These are phyloP conservation scores for Sporisorium reilianum DNA, from an alignment of 1,284 basidiomycete genomes.

Conservation along the genomic window DNA sequence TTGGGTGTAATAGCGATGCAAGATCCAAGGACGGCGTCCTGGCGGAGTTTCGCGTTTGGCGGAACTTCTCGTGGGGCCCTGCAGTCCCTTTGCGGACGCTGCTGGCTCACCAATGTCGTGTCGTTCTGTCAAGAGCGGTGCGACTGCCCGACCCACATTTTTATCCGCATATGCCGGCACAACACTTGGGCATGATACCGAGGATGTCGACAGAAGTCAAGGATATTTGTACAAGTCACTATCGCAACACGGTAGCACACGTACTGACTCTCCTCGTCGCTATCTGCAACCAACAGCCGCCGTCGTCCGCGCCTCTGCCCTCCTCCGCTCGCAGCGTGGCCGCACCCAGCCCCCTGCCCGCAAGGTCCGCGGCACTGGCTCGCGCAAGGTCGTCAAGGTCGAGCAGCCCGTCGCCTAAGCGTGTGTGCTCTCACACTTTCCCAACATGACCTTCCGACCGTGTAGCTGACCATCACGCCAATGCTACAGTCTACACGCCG, in stretches of 20 bases:
- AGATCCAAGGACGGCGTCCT: conserved; percentile 44
- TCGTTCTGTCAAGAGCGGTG: conserved; percentile 17
- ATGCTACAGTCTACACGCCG: conserved; percentile 26
- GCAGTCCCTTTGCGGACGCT: conserved; percentile 17
- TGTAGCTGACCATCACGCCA: conserved; percentile 4
- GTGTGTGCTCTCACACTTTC: not conserved
- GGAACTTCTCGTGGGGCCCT: conserved; percentile 32
- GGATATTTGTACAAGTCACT: not conserved
- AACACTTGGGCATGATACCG: not conserved
- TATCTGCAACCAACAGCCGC: conserved; percentile 52
- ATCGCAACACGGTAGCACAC: not conserved
- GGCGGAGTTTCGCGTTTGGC: conserved; percentile 18
- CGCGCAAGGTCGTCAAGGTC: conserved; percentile 49
- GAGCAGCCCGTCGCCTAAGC: conserved; percentile 44
- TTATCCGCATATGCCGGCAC: not conserved
- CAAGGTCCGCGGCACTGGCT: conserved; percentile 51
- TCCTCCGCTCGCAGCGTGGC: conserved; percentile 61
- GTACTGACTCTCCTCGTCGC: too few relatives aligned
- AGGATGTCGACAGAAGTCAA: not conserved
- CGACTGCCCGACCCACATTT: conserved; percentile 43
- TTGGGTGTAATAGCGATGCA: conserved; percentile 68
- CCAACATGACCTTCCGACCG: conserved; percentile 16
- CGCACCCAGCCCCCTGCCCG: conserved; percentile 48
- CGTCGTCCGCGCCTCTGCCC: conserved; percentile 64
- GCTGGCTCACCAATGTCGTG: conserved; percentile 38